Base-by-base conservation (phyloP, 2,329 filamentous ascomycete genomes). In the Sarocladium brachiariae region DNA sequence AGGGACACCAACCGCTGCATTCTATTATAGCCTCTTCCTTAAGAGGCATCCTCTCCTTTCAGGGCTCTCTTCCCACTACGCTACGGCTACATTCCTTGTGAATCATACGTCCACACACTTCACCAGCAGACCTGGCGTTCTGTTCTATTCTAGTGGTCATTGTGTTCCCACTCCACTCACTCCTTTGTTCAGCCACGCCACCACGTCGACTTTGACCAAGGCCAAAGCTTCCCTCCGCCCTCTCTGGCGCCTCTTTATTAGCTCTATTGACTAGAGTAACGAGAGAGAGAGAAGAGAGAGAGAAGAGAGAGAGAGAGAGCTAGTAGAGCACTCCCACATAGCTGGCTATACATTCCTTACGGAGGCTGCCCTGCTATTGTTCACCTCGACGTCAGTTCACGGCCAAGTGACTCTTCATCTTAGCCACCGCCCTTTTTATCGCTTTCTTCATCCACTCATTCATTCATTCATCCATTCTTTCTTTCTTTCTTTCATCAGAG, bases 41-140 rank as follows among this genome's bases (percentile, higher is more conserved):
- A 11, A n/a, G 6, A 23, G 16, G 43, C 7, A 30, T 21, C 43
- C 25, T 33, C 11, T 47, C 43, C 43, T 47, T 47, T 2, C 19
- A 31, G n/a, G 14, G 6, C 9, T 34, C 18, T 49, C 21, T 30
- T n/a, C n/a, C n/a, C n/a, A n/a, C n/a, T n/a, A n/a, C n/a, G n/a
- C n/a, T n/a, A n/a, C n/a, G n/a, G n/a, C 24, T 41, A 18, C 48
- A 39, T 50, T 50, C 48, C 47, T 39, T 27, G 13, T 41, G 5
- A 25, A 14, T 27, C 48, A 39, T 50, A 23, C 34, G 8, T 50
- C n/a, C 21, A 11, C 34, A 50, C 14, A 14, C n/a, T n/a, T n/a
- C n/a, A n/a, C n/a, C n/a, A n/a, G n/a, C n/a, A n/a, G n/a, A n/a
- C n/a, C n/a, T n/a, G n/a, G n/a, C n/a, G n/a, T n/a, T n/a, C n/a